Evolutionary conservation across 495 filamentous ascomycete species (phyloP), one percentile per base, ranked within the genome.

Genomic region (Margaritispora aquatica): DNA sequence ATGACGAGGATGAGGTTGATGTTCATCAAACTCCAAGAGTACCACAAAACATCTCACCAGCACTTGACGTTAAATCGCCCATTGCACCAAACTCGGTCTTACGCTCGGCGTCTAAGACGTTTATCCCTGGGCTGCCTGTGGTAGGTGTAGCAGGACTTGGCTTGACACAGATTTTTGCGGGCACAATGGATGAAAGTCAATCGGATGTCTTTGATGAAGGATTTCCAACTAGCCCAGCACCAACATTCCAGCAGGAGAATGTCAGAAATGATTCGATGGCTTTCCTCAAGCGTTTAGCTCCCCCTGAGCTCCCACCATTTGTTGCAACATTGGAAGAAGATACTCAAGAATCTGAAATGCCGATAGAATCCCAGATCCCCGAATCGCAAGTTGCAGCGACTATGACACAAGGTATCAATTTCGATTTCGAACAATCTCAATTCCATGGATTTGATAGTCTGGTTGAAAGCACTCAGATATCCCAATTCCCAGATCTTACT

Each of bases 91-190:
- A 72, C 1, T 83, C 80, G 0, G 80, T 82, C 3, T 59, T 83
- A 7, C 77, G 80, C 17, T 83, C 80, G 2, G 80, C 80, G 1
- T 81, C 72, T 11, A 82, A 83, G 66, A 75, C 72, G 15, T 83
- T 80, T 66, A 84, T 88, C 60, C 85, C 80, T 22, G 81, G 80
- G 1, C 71, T 86, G 29, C 77, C 77, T 17, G 72, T 74, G 19
- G 75, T 75, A 59, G 77, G 77, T 24, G 81, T 85, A 36, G 81
- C 76, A 26, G 80, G 80, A 1, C 70, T 96, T 57, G 89, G 91
- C 44, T 77, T 96, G 51, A 96, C 91, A 3, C 92, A 97, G 69
- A 89, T 90, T 54, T 97, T 96, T 69, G 87, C 88, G n/a, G 90
- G 89, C 24, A 97, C 92, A 1, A 86, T 97, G 81, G 88, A 85